Evolutionary conservation across 75 land plant genomes (phyloP), one percentile per base, ranked within the genome.

Genomic region (Pinus albicaulis): DNA sequence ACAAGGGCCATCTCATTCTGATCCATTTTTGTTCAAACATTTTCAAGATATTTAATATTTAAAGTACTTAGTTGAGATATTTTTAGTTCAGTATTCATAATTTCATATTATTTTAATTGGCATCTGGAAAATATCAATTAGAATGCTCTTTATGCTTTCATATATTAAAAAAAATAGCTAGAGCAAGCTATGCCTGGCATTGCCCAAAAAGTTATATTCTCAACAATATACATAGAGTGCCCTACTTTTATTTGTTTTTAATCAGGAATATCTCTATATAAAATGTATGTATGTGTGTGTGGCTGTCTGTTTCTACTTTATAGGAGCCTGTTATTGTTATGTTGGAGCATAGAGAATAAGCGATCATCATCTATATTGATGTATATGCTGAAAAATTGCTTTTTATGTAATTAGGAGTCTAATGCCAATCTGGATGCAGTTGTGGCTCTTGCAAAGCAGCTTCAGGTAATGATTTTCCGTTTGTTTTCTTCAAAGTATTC

Each of bases 371-470:
- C n/a, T 68, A n/a, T 44, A 48, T 48, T 48, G 2, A 10, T 11
- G 53, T 48, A 48, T 31, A 34, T 41, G 12, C 71, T 68, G n/a
- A 48, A 38, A 55, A 44, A 36, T 22, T 31, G 0, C 3, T 25
- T 68, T 24, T 59, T 14, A 74, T 34, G 34, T 52, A 72, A 7
- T 84, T 76, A 96, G 99, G 99, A 96, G 82, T 71, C 90, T 12
- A 96, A 96, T 89, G 84, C 89, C 44, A 96, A 96, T 82, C 84
- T 96, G 64, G 99, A 96, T 87, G 91, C 86, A 77, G 87, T 96
- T 26, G 90, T 90, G 44, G 86, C 81, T 19, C 89, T 96, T 80
- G 99, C 99, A 61, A 90, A 92, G 70, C 71, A 90, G 72, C 90
- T 96, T 74, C 98, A 95, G 93, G 93, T 88, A 72, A 59, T 26